A percentile compares a stretch with the other conserved stretches of the same genome.
These are phyloP conservation scores for Beauveria sp. DNA, from an alignment of 2,329 filamentous ascomycete species.

Conservation along the genomic window DNA sequence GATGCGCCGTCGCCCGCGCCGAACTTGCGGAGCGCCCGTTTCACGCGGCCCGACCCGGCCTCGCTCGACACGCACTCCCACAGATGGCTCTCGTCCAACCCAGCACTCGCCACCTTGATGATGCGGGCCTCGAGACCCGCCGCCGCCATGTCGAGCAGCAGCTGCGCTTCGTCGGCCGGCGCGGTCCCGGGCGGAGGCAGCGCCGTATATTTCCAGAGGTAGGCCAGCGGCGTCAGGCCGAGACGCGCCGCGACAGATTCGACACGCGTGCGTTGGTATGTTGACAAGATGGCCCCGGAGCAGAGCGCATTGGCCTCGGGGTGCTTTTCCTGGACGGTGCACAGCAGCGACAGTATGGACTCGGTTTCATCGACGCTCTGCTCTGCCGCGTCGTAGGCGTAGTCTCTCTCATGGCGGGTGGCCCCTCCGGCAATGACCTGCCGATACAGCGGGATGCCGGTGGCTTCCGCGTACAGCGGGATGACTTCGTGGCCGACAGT, in stretches of 20 bases:
- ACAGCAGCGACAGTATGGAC: conserved; percentile 70
- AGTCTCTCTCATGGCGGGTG: conserved; percentile 64
- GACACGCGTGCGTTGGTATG: conserved; percentile 92
- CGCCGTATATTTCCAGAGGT: conserved; percentile 83
- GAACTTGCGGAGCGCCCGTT: conserved; percentile 56
- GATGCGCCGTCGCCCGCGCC: conserved; percentile 62
- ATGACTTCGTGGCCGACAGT: conserved; percentile 86
- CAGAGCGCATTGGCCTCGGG: conserved; percentile 80
- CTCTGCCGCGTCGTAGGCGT: conserved; percentile 33
- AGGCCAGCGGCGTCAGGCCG: conserved; percentile 75
- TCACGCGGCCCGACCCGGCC: conserved; percentile 38
- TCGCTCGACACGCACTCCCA: conserved; percentile 69
- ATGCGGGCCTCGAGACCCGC: conserved; percentile 80
- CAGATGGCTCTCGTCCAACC: conserved; percentile 70
- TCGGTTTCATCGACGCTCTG: conserved; percentile 73
- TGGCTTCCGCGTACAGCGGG: conserved; percentile 72
- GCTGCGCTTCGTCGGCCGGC: conserved; percentile 37
- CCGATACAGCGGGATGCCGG: conserved; percentile 78
- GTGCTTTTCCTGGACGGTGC: conserved; percentile 56
- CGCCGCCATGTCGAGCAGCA: conserved; percentile 75
- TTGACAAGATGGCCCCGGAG: conserved; percentile 87
- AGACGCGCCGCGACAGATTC: conserved; percentile 83
- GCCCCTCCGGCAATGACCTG: conserved; percentile 66
- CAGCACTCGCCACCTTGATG: conserved; percentile 89
- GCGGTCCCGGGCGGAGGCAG: conserved; percentile 44